phyloP scores from a whole-genome alignment of 331 rosid species.

The Acacia pycnantha region DNA sequence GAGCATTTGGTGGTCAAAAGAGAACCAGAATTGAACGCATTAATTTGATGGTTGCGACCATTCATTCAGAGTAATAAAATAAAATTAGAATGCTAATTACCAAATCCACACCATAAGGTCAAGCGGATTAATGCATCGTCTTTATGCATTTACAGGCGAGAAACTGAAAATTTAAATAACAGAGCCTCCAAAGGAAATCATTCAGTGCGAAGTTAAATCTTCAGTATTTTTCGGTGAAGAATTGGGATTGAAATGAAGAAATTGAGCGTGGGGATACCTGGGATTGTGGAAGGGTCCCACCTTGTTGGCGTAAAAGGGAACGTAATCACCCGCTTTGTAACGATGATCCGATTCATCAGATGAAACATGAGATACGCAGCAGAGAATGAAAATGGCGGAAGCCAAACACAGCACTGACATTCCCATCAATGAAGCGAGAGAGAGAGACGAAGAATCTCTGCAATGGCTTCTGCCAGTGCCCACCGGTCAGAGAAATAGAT shows the following conservation, averaged over 20 bases:
- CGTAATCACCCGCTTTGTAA: conserved; percentile 26
- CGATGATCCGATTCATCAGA: conserved; percentile 31
- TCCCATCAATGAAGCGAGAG: neutral
- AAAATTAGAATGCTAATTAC: neutral
- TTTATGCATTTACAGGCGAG: neutral
- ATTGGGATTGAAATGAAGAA: neutral
- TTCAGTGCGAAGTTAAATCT: neutral
- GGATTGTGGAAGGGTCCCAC: conserved; percentile 41
- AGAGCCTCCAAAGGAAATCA: neutral
- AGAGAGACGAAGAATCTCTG: neutral
- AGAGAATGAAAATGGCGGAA: conserved; percentile 23
- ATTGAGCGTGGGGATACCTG: neutral
- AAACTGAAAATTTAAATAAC: neutral
- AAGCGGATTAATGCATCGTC: neutral
- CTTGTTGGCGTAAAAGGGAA: conserved; percentile 37
- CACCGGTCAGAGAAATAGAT: neutral
- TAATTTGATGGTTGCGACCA: neutral
- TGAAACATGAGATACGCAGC: conserved; percentile 14
- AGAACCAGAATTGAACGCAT: neutral
- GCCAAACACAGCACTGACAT: conserved; percentile 22
- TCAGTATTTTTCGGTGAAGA: neutral
- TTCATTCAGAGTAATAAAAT: neutral
- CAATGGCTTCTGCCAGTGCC: neutral
- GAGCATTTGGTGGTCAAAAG: neutral
- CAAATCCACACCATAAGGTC: neutral